Percentiles rank a stretch among this genome's conserved stretches.
phyloP scores from a whole-genome alignment of 768 basidiomycete species.

The Psilocybe cyanescens region DNA sequence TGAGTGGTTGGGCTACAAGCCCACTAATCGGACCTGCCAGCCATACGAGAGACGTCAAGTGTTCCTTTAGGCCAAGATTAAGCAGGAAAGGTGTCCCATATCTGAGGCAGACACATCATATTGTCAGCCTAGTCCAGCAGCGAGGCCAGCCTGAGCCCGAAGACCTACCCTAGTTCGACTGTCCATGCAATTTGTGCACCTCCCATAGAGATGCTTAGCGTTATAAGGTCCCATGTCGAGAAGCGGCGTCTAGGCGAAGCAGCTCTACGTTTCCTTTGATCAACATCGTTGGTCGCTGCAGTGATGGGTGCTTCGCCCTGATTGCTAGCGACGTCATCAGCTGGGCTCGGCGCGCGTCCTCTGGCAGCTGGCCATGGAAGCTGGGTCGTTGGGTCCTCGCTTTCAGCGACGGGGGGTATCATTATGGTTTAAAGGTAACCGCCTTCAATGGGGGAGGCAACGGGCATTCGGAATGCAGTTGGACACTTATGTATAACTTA shows the following conservation, averaged over 20 bases:
- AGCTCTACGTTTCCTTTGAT: constrained; percentile 23
- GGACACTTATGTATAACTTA: constrained; percentile 23
- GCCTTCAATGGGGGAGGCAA: constrained; percentile 17
- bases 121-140: constrained; percentile 10
- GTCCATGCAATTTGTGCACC: constrained; percentile 97
- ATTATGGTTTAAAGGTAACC: constrained; percentile 39
- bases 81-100: constrained; percentile 96
- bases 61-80: constrained; percentile 70
- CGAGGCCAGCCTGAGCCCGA: not conserved
- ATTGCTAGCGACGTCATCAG: constrained; percentile 15
- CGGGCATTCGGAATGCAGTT: constrained; percentile 20
- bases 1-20: constrained; percentile 94
- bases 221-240: constrained; percentile 75
- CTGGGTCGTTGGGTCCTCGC: constrained; percentile 79
- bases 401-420: constrained; percentile 66
- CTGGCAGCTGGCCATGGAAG: constrained; percentile 71
- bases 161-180: constrained; percentile 84
- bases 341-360: constrained; percentile 29
- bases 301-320: constrained; percentile 24
- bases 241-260: constrained; percentile 39
- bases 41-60: constrained; percentile 95
- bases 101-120: constrained; percentile 44
- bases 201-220: constrained; percentile 89
- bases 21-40: constrained; percentile 94
- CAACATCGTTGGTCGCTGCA: constrained; percentile 17